Percentiles rank a stretch among this genome's conserved stretches.
phyloP scores from a whole-genome alignment of 2,329 filamentous ascomycete genomes.

The Phyllosticta citriasiana region DNA sequence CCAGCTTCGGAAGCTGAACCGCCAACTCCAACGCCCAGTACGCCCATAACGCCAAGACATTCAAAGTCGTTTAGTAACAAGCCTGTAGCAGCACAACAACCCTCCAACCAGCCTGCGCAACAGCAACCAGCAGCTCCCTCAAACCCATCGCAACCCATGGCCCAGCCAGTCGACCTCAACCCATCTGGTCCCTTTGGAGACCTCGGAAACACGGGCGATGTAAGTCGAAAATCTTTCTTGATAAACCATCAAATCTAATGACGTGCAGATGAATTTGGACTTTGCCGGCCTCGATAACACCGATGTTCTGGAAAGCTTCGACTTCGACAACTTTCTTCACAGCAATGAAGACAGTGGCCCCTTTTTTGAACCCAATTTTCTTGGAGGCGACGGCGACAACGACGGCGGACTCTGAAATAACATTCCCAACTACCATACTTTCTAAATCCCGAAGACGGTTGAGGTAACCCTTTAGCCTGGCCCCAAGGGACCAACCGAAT shows the following conservation, averaged over 20 bases:
- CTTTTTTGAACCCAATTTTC: constrained; percentile 2
- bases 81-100: constrained; percentile 24
- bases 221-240: constrained; percentile 14
- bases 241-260: constrained; percentile 25
- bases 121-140: constrained; percentile 21
- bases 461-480: no score
- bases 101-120: constrained; percentile 20
- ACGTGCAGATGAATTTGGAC: constrained; percentile 28
- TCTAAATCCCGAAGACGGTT: no score
- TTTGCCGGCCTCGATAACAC: constrained; percentile 39
- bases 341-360: constrained; percentile 29
- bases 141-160: constrained; percentile 8
- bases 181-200: constrained; percentile 30
- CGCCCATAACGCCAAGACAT: constrained; percentile 38
- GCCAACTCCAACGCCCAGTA: constrained; percentile 39
- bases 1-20: constrained; percentile 34
- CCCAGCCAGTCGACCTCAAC: constrained; percentile 23
- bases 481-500: no score
- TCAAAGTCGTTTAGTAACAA: constrained; percentile 28
- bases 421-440: no score
- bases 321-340: constrained; percentile 58
- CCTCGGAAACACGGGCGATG: constrained; percentile 23
- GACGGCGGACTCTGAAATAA: neutral
- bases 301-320: constrained; percentile 59
- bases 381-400: neutral